Evolutionary conservation across 352 stramenopile genomes (phyloP).

Genomic region (Phytophthora melonis): DNA sequence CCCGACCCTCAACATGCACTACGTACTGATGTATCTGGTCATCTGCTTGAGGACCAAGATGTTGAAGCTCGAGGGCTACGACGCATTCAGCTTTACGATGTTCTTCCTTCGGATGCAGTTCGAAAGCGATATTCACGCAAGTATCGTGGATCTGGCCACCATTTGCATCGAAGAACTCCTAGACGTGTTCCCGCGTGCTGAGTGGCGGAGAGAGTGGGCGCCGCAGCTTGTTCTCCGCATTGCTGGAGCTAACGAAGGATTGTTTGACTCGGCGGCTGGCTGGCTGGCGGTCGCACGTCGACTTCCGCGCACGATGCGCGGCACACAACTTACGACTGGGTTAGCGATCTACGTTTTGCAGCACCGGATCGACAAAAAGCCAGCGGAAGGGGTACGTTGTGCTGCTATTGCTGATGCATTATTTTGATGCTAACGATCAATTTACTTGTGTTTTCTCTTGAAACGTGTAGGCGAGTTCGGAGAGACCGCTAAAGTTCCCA

Average conservation of each 20-base stretch:
- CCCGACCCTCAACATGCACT: slow-evolving; percentile 85
- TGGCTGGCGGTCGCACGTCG: slow-evolving; percentile 81
- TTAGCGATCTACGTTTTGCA: slow-evolving; percentile 84
- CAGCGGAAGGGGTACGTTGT: slow-evolving; percentile 52
- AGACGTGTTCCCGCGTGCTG: slow-evolving; percentile 68
- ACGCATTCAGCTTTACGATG: slow-evolving; percentile 87
- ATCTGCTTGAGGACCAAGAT: slow-evolving; percentile 72
- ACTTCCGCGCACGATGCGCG: slow-evolving; percentile 74
- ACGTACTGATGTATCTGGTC: slow-evolving; percentile 81
- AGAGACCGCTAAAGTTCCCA: slow-evolving; percentile 82
- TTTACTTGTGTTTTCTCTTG: background rate
- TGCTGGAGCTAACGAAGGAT: slow-evolving; percentile 74
- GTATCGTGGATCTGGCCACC: slow-evolving; percentile 80
- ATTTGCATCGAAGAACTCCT: slow-evolving; percentile 86
- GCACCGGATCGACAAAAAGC: slow-evolving; percentile 75
- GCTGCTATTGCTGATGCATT: background rate
- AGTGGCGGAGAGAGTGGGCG: slow-evolving; percentile 84
- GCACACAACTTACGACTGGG: slow-evolving; percentile 79
- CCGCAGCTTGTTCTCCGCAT: slow-evolving; percentile 82
- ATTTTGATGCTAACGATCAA: background rate
- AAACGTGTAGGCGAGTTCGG: slow-evolving; percentile 46
- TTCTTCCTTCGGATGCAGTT: slow-evolving; percentile 91
- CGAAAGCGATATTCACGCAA: slow-evolving; percentile 72
- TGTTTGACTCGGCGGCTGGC: slow-evolving; percentile 79
- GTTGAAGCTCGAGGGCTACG: slow-evolving; percentile 73